These are phyloP conservation scores for Seiridium unicorne DNA, from an alignment of 2,329 filamentous ascomycete species.

Conservation along the genomic window DNA sequence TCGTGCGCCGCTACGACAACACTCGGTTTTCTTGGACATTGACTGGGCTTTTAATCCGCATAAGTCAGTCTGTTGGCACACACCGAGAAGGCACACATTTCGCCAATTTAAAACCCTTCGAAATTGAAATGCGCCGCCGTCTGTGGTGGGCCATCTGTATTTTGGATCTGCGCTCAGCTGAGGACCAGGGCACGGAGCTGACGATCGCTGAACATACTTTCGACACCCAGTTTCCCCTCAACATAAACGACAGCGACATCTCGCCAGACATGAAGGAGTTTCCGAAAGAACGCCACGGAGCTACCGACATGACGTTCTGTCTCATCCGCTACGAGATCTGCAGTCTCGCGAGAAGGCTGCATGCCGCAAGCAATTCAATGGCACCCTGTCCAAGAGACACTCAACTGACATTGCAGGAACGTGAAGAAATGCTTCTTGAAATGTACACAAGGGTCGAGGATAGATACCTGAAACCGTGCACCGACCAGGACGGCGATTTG, in stretches of 20 bases:
- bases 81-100: constrained; percentile 57
- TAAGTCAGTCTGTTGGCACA: constrained; percentile 52
- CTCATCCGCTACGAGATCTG: constrained; percentile 43
- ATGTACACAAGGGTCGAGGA: constrained; percentile 49
- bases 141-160: constrained; percentile 62
- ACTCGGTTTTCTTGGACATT: constrained; percentile 61
- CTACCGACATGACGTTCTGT: constrained; percentile 52
- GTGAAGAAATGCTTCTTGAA: constrained; percentile 42
- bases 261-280: constrained; percentile 42
- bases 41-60: constrained; percentile 58
- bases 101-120: constrained; percentile 54
- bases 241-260: constrained; percentile 56
- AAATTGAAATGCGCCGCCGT: constrained; percentile 61
- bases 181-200: constrained; percentile 55
- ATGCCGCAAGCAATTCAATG: constrained; percentile 33
- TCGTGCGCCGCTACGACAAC: constrained; percentile 50
- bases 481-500: constrained; percentile 40
- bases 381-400: constrained; percentile 28
- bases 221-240: constrained; percentile 54
- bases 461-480: constrained; percentile 50
- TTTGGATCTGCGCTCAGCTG: constrained; percentile 58
- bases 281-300: constrained; percentile 45
- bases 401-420: constrained; percentile 36
- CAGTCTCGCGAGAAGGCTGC: constrained; percentile 35
- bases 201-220: constrained; percentile 43